phyloP scores from a whole-genome alignment of 176 grass and related monocot genomes.

The Eragrostis nindensis region DNA sequence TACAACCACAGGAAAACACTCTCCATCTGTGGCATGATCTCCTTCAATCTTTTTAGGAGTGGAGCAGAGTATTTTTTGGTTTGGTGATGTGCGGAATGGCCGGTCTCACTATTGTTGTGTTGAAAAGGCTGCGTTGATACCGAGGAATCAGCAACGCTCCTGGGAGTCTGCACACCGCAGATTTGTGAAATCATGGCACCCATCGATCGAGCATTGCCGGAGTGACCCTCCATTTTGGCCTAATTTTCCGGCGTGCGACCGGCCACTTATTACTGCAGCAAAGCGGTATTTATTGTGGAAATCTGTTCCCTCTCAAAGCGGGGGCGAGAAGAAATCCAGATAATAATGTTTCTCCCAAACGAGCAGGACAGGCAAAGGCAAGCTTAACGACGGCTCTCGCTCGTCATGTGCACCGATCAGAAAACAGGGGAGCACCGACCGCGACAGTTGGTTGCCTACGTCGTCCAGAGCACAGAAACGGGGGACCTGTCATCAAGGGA shows the following conservation, averaged over 20 bases:
- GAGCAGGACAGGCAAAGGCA: neutral
- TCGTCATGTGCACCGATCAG: neutral
- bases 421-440: neutral
- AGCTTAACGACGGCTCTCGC: neutral
- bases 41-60: neutral
- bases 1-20: no score
- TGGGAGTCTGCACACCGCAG: slow-evolving; percentile 20
- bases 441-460: slow-evolving; percentile 16
- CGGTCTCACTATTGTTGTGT: neutral
- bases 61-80: neutral
- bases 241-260: neutral
- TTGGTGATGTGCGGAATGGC: neutral
- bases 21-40: no score
- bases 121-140: neutral
- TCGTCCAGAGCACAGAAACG: neutral
- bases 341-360: neutral
- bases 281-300: neutral
- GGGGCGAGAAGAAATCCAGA: no score
- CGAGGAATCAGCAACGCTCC: no score
- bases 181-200: slow-evolving; percentile 46
- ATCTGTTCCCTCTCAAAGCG: neutral
- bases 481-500: neutral
- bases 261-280: neutral
- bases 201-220: neutral
- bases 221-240: neutral